Percentiles rank a stretch among this genome's conserved stretches.
phyloP scores from a whole-genome alignment of 2,329 filamentous ascomycete genomes.

The Xylaria sp. region DNA sequence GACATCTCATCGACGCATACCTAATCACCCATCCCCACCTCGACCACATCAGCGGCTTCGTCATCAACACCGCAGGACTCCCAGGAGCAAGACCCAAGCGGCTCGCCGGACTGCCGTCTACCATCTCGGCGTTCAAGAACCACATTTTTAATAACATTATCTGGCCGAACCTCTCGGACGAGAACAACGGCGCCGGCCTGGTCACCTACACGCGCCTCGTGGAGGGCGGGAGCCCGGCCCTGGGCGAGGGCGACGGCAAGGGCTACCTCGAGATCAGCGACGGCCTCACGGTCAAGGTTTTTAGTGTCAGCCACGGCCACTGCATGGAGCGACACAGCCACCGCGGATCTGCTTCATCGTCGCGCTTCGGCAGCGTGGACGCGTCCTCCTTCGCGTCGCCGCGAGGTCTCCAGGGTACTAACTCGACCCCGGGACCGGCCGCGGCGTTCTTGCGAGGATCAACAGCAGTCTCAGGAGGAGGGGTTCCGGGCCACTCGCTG shows the following conservation, averaged over 20 bases:
- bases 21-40: constrained; percentile 97
- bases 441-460: constrained; percentile 34
- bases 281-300: constrained; percentile 84
- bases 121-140: constrained; percentile 87
- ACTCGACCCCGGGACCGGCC: constrained; percentile 30
- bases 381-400: constrained; percentile 34
- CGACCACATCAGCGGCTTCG: constrained; percentile 89
- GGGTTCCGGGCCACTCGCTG: constrained; percentile 20
- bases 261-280: constrained; percentile 90
- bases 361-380: constrained; percentile 54
- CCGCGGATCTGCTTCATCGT: constrained; percentile 60
- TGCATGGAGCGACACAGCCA: constrained; percentile 77
- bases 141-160: constrained; percentile 98
- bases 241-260: constrained; percentile 77
- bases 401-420: constrained; percentile 28
- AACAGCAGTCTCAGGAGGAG: too few relatives aligned
- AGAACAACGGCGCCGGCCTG: constrained; percentile 90
- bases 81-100: constrained; percentile 81
- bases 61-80: constrained; percentile 88
- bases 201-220: constrained; percentile 87
- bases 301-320: constrained; percentile 86
- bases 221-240: constrained; percentile 82
- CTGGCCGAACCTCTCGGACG: constrained; percentile 96
- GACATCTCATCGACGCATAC: constrained; percentile 80
- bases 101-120: constrained; percentile 81